These are phyloP conservation scores for Ceratobasidium sp. DNA, from an alignment of 1,284 basidiomycete species.

Conservation along the genomic window DNA sequence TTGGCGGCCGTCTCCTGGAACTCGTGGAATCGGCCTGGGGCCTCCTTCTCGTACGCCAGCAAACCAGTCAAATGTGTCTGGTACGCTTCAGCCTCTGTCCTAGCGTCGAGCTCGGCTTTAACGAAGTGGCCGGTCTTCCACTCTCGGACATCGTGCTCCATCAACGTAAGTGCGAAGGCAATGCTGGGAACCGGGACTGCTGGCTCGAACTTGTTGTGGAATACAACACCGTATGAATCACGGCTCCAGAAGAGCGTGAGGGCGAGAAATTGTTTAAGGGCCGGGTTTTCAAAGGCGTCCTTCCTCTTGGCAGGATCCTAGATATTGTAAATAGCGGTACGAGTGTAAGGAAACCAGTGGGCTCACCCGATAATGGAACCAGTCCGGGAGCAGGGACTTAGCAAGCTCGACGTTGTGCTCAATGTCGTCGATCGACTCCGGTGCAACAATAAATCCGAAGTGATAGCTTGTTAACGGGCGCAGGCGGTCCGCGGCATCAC, in stretches of 20 bases:
- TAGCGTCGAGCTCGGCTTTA: not conserved
- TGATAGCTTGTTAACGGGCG: not conserved
- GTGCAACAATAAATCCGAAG: not conserved
- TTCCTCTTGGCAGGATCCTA: not conserved
- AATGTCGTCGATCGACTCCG: not conserved
- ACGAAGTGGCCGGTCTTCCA: slow-evolving; percentile 7
- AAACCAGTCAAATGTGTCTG: slow-evolving; percentile 10
- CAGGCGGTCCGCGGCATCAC: not conserved
- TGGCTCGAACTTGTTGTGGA: slow-evolving; percentile 16
- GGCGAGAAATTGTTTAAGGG: not conserved
- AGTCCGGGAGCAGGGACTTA: slow-evolving; percentile 1
- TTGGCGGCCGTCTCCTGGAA: not conserved
- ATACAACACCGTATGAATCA: slow-evolving; percentile 10
- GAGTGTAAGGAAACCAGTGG: not conserved
- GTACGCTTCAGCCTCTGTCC: not conserved
- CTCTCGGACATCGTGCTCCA: slow-evolving; percentile 25
- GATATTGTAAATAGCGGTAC: not conserved
- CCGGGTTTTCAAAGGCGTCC: slow-evolving; percentile 1
- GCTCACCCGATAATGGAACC: not conserved
- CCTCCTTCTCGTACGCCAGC: not conserved
- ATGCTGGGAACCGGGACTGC: not conserved
- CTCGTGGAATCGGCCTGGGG: not conserved
- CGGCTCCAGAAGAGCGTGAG: not conserved
- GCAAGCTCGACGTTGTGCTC: not conserved
- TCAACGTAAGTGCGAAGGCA: not conserved